Base-by-base conservation (phyloP, 2,329 filamentous ascomycete species). In the Fusarium incarnatum region DNA sequence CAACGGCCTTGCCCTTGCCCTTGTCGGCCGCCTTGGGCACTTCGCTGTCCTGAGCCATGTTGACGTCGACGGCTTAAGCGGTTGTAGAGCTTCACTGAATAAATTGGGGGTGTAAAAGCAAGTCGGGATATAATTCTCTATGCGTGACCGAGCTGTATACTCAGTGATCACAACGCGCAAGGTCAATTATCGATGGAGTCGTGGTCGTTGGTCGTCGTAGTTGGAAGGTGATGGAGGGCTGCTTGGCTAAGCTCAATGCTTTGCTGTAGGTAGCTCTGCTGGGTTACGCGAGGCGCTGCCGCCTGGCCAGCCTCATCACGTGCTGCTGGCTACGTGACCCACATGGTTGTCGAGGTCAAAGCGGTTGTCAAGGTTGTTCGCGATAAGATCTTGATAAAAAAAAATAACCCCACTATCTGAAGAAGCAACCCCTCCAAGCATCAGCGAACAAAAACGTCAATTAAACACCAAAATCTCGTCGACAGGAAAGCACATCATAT, bases 1-100 rank as follows among this genome's bases (percentile, higher is more conserved):
- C 91, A 68, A 90, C 86, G 70, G 91, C 94, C 86, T 98, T 99
- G 80, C 90, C 95, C 87, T 99, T 99, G 83, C 94, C 94, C 88
- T 98, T 98, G 83, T 97, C 94, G 81, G 90, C 88, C 80, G 91
- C 85, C 83, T 92, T 93, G 81, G 92, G 87, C 86, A 91, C 88
- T 84, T 97, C 93, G 85, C 91, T 93, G 83, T 97, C 94, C 87
- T 97, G 93, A 84, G 94, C 94, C 96, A 98, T 97, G 83, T 82
- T 86, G 81, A 79, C 75, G 78, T 78, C 73, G 76, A 75, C 55
- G 65, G 61, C 70, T 72, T 69, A 68, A 73, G 74, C 75, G 70
- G 71, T 69, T 74, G 60, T 61, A 64, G 70, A 77, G 73, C 72
- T 77, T 61, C 60, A 68, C 44, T 63, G 41, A 64, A 65, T 45